Percentiles rank a stretch among this genome's conserved stretches.
Evolutionary conservation across 768 basidiomycete genomes (phyloP).

Genomic region (Suillus plorans): DNA sequence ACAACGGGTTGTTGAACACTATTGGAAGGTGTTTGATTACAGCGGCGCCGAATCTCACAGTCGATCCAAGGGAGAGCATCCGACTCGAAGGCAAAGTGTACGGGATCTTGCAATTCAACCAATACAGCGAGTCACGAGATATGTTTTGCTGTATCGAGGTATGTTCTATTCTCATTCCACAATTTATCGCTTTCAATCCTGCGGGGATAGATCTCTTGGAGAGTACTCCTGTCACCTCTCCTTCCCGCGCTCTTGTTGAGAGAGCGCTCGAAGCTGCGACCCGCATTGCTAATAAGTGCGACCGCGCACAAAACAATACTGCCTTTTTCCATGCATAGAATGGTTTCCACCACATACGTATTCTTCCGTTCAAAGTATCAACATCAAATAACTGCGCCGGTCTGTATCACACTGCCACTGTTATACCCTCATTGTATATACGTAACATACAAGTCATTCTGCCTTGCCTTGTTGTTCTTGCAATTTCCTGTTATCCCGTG

Average conservation of each 20-base stretch:
- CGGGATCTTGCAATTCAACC: constrained; percentile 65
- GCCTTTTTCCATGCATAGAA: constrained; percentile 36
- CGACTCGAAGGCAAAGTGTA: constrained; percentile 32
- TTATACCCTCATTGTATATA: not conserved
- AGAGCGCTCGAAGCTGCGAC: constrained; percentile 55
- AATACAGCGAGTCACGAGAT: constrained; percentile 62
- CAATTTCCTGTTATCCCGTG: not conserved
- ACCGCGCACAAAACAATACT: constrained; percentile 57
- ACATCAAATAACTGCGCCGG: not conserved
- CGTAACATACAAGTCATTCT: not conserved
- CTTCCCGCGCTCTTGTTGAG: constrained; percentile 53
- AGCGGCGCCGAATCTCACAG: constrained; percentile 5
- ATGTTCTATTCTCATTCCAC: constrained; percentile 11
- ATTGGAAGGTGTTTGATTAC: not conserved
- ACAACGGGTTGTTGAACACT: constrained; percentile 10
- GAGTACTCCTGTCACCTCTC: constrained; percentile 48
- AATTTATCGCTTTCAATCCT: constrained; percentile 7
- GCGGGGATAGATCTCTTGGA: constrained; percentile 45
- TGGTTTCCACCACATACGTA: not conserved
- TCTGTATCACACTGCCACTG: not conserved
- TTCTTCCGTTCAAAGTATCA: not conserved
- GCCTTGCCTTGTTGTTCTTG: not conserved
- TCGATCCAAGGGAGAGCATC: constrained; percentile 6
- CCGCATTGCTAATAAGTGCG: constrained; percentile 60
- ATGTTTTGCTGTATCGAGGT: constrained; percentile 63